These are phyloP conservation scores for Claviceps sp. DNA, from an alignment of 2,329 filamentous ascomycete species.

Conservation along the genomic window DNA sequence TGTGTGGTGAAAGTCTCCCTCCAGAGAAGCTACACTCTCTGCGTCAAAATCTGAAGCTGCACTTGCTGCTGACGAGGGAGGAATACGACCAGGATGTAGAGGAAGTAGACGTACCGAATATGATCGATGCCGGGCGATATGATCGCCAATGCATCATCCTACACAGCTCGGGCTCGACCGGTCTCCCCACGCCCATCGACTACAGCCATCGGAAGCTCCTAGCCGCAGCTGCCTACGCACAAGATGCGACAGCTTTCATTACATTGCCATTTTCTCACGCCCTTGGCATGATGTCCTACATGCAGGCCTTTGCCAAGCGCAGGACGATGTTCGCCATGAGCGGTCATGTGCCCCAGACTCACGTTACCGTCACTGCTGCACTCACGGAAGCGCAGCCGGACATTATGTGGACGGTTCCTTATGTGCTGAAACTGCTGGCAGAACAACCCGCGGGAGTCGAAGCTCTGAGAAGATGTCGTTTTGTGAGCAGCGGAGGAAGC, in stretches of 20 bases:
- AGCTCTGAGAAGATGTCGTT: constrained; percentile 28
- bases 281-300: constrained; percentile 41
- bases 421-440: constrained; percentile 46
- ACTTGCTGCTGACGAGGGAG: neutral
- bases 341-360: constrained; percentile 39
- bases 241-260: constrained; percentile 34
- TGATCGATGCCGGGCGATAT: neutral
- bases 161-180: constrained; percentile 36
- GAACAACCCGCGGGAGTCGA: constrained; percentile 41
- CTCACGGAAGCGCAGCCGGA: constrained; percentile 31
- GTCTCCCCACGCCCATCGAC: constrained; percentile 48
- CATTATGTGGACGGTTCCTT: constrained; percentile 47
- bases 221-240: constrained; percentile 28
- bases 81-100: neutral
- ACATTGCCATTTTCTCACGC: constrained; percentile 46
- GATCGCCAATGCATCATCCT: neutral
- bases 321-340: constrained; percentile 41
- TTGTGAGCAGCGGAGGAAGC: constrained; percentile 43
- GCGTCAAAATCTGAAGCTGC: neutral
- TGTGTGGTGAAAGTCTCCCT: neutral
- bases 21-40: neutral
- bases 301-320: constrained; percentile 34
- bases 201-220: constrained; percentile 38
- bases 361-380: constrained; percentile 28
- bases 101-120: neutral